Evolutionary conservation across 768 basidiomycete species (phyloP), one percentile per base, ranked within the genome.

Genomic region (Mycena vitilis): DNA sequence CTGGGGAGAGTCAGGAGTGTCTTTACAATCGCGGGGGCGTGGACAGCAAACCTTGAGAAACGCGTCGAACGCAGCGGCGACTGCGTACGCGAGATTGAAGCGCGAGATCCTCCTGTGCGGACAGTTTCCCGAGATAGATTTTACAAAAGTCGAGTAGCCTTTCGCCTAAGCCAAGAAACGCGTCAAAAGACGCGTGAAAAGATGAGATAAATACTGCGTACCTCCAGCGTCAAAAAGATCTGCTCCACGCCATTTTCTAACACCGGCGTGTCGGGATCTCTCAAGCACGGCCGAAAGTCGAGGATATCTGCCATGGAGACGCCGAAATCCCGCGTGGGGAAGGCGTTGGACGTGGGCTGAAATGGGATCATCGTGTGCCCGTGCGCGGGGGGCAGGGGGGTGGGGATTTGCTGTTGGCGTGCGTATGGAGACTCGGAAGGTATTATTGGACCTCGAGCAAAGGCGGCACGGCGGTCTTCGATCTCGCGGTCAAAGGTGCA

Each of bases 241-340:
- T 68, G 63, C 11, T 63, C 60, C 11, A 65, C 20, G 20, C 65
- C 64, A 16, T 61, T 63, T 2, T 69, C 67, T n/a, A 72, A 49
- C 12, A 72, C 67, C 13, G 67, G 67, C 8, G 60, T 30, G 64
- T 72, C 64, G 15, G 71, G 71, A 47, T 72, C 71, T 20, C 59
- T 52, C 36, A 72, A 47, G 51, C 71, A 72, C 38, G 48, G 54
- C 25, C 71, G 60, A n/a, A 68, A 72, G n/a, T 65, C 67, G 42
- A 72, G 67, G 37, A 72, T 72, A 45, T 72, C 71, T 9, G 67
- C 67, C 71, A 72, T 72, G 20, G 60, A 65, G 25, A 72, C 71
- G 12, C 71, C 71, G 42, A 69, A 72, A 11, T 55, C 60, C 25
- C 71, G 66, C n/a, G 67, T 64, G 9, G 70, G 40, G 45, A 65